These are phyloP conservation scores for Pugionium cornutum DNA, from an alignment of 345 rosid genomes.

Conservation along the genomic window DNA sequence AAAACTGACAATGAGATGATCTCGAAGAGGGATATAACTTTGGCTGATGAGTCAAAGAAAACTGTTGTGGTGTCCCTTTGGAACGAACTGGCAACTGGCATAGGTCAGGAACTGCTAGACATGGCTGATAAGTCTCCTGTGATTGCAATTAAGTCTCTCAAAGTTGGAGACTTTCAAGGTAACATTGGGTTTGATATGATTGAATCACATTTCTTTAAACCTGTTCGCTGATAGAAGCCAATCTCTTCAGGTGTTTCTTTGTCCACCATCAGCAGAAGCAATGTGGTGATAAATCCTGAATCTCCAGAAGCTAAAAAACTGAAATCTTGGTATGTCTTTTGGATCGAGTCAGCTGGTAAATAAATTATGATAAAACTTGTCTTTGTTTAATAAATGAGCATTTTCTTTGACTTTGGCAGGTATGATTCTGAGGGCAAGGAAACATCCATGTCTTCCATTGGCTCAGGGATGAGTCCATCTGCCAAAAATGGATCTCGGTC, in stretches of 20 bases:
- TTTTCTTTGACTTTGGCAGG: constrained; percentile 43
- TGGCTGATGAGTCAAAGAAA: constrained; percentile 85
- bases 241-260: constrained; percentile 67
- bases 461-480: constrained; percentile 59
- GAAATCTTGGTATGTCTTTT: constrained; percentile 58
- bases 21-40: constrained; percentile 80
- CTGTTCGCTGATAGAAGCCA: constrained; percentile 12
- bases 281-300: constrained; percentile 66
- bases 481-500: constrained; percentile 62
- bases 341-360: neutral
- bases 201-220: neutral
- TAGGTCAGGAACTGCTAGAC: constrained; percentile 78
- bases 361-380: neutral
- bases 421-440: constrained; percentile 85
- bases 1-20: constrained; percentile 71
- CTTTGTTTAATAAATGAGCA: neutral
- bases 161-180: constrained; percentile 95
- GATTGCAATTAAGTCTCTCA: constrained; percentile 83
- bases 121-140: constrained; percentile 64
- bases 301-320: constrained; percentile 69
- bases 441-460: constrained; percentile 71
- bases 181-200: constrained; percentile 17
- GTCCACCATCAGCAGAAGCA: constrained; percentile 68
- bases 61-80: constrained; percentile 82
- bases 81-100: constrained; percentile 78